A percentile compares a stretch with the other conserved stretches of the same genome.
Conservation (phyloP, 495 filamentous ascomycete genomes). For the Aspergillus steynii region DNA sequence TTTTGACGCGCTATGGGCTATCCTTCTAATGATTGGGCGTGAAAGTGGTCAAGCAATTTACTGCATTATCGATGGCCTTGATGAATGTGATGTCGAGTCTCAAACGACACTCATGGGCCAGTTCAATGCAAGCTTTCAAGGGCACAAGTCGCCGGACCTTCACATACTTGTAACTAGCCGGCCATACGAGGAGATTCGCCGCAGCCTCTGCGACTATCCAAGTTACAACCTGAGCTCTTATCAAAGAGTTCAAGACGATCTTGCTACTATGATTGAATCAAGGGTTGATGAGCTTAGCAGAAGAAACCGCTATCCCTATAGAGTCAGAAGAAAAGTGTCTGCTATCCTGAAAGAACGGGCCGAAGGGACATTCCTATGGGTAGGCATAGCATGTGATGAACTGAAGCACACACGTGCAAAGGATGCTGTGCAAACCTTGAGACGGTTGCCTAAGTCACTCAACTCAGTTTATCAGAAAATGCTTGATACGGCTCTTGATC, state of each 20-base stretch:
- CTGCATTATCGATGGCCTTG: slow-evolving; percentile 30
- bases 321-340: slow-evolving; percentile 13
- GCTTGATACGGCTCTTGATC: slow-evolving; percentile 14
- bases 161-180: slow-evolving; percentile 31
- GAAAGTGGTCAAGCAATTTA: slow-evolving; percentile 17
- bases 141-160: background rate
- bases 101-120: slow-evolving; percentile 21
- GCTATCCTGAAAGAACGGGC: slow-evolving; percentile 24
- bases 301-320: slow-evolving; percentile 22
- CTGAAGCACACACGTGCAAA: slow-evolving; percentile 11
- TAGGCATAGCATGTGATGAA: slow-evolving; percentile 25
- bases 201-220: slow-evolving; percentile 15
- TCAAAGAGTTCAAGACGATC: slow-evolving; percentile 17
- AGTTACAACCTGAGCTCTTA: slow-evolving; percentile 18
- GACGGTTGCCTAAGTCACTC: slow-evolving; percentile 17
- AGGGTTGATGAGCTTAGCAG: slow-evolving; percentile 20
- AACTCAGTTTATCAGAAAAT: slow-evolving; percentile 20
- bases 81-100: slow-evolving; percentile 28
- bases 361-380: slow-evolving; percentile 33
- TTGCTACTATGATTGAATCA: slow-evolving; percentile 20
- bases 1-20: slow-evolving; percentile 31
- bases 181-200: slow-evolving; percentile 22
- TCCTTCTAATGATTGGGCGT: slow-evolving; percentile 15
- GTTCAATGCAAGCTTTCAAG: background rate
- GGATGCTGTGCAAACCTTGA: slow-evolving; percentile 16